These are phyloP conservation scores for Centaurea solstitialis DNA, from an alignment of 129 eudicot species.

Conservation along the genomic window DNA sequence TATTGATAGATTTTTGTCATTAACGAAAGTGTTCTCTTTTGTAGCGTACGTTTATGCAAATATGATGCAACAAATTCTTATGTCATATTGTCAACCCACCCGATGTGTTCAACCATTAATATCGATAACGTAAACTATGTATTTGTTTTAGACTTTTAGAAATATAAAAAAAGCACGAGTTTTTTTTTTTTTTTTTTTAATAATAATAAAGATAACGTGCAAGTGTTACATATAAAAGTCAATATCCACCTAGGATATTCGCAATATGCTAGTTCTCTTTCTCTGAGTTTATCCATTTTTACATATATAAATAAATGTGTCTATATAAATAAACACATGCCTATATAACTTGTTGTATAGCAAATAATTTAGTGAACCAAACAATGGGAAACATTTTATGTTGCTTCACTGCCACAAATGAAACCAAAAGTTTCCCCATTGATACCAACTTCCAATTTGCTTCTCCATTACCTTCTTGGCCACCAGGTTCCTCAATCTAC, in stretches of 20 bases:
- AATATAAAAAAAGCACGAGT: too few relatives aligned
- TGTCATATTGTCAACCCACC: too few relatives aligned
- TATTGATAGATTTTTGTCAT: too few relatives aligned
- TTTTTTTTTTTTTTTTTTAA: too few relatives aligned
- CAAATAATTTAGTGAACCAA: not conserved
- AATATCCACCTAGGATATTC: not conserved
- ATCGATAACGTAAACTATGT: too few relatives aligned
- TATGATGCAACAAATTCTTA: too few relatives aligned
- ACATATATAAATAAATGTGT: not conserved
- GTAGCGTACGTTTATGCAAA: too few relatives aligned
- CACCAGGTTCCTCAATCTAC: conserved; percentile 34
- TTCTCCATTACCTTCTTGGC: conserved; percentile 51
- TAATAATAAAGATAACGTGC: not conserved
- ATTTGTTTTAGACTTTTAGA: too few relatives aligned
- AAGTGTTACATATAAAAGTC: not conserved
- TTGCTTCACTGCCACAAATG: conserved; percentile 21
- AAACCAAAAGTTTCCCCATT: conserved; percentile 21
- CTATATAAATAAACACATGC: not conserved
- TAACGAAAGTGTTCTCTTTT: too few relatives aligned
- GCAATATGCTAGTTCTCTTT: not conserved
- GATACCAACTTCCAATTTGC: conserved; percentile 33
- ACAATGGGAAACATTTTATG: conserved; percentile 29
- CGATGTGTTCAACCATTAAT: not conserved
- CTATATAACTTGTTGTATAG: not conserved
- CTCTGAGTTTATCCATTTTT: not conserved